A percentile compares a stretch with the other conserved stretches of the same genome.
Evolutionary conservation across 1,284 basidiomycete genomes (phyloP).

Genomic region (Tausonia pullulans): DNA sequence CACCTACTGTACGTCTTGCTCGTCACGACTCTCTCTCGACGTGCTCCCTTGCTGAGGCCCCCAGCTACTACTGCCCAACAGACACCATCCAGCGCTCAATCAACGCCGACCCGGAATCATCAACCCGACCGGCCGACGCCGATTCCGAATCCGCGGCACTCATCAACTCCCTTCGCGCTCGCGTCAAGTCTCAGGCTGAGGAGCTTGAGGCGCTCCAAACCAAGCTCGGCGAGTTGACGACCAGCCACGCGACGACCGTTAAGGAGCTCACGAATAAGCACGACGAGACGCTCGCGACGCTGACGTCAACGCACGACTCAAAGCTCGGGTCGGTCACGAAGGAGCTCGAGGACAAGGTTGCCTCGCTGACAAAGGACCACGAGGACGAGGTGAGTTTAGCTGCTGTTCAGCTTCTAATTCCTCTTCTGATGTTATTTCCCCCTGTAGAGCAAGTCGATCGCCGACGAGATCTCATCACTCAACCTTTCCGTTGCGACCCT

Average conservation of each 20-base stretch:
- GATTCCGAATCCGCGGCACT: constrained; percentile 66
- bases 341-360: constrained; percentile 17
- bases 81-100: constrained; percentile 44
- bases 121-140: constrained; percentile 38
- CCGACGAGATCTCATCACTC: constrained; percentile 32
- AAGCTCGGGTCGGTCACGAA: constrained; percentile 22
- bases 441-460: constrained; percentile 34
- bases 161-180: constrained; percentile 64
- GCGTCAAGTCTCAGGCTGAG: constrained; percentile 62
- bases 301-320: constrained; percentile 18
- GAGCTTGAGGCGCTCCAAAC: constrained; percentile 43
- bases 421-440: constrained; percentile 15
- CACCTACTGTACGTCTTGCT: constrained; percentile 64
- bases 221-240: constrained; percentile 23
- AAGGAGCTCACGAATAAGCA: neutral
- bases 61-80: constrained; percentile 19
- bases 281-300: neutral
- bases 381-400: constrained; percentile 36
- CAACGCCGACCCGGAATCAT: constrained; percentile 40
- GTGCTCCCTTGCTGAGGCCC: too few relatives aligned
- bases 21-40: neutral
- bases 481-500: constrained; percentile 30
- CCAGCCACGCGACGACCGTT: constrained; percentile 12
- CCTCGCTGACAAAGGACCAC: constrained; percentile 26
- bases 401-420: neutral